These are phyloP conservation scores for Cordyceps fumosorosea DNA, from an alignment of 2,329 filamentous ascomycete species.

Conservation along the genomic window DNA sequence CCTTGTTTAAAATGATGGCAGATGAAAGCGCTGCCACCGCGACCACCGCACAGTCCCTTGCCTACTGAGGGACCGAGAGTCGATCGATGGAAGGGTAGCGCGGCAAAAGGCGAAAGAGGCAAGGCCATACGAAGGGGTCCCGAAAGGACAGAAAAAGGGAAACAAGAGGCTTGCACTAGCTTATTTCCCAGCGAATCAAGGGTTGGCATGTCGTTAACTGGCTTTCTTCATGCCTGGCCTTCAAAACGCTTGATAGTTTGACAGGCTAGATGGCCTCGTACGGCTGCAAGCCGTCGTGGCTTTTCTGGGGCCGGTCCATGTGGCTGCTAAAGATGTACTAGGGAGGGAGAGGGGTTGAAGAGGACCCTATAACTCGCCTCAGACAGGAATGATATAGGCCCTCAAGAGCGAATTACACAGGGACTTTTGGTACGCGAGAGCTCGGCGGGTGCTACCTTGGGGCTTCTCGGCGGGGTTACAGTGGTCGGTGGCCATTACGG, in stretches of 20 bases:
- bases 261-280: background rate
- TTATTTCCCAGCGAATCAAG: background rate
- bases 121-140: conserved; percentile 3
- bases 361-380: background rate
- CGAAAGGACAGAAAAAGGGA: background rate
- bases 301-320: background rate
- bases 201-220: background rate
- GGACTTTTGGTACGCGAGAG: background rate
- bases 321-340: background rate
- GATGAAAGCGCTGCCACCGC: too few species aligned
- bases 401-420: background rate
- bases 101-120: background rate
- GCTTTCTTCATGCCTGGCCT: background rate
- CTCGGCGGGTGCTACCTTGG: background rate
- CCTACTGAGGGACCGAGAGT: background rate
- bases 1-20: too few species aligned
- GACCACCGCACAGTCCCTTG: background rate
- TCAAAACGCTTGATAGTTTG: too few species aligned
- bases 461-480: background rate
- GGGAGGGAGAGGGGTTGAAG: background rate
- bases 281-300: background rate
- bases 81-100: background rate
- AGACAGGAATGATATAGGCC: background rate
- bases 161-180: background rate
- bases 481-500: background rate